Evolutionary conservation across 2,329 filamentous ascomycete genomes (phyloP), one percentile per base, ranked within the genome.

Genomic region (Alternaria gansuensis): DNA sequence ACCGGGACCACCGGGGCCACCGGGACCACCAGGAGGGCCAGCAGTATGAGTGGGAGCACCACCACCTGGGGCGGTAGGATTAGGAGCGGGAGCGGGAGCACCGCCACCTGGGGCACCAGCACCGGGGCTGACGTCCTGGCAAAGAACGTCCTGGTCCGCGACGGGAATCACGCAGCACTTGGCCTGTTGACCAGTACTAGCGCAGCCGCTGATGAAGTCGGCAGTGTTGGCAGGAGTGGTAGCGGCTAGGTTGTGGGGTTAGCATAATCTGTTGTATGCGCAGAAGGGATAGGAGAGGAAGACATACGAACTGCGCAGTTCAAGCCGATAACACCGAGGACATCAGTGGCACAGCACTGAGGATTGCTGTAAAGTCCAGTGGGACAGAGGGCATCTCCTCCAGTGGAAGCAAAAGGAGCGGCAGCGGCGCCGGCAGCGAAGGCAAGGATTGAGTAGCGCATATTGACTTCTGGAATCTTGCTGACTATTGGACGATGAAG

Each of bases 341-440:
- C 34, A 17, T 62, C 56, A 37, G 56, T 59, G 43, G 56, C 56
- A 28, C 59, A 62, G 56, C 59, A 62, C 29, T 59, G 59, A 24
- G 56, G 51, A 37, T 50, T 59, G 34, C 48, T 56, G 43, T 50
- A 62, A 3, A 59, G 29, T 8, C 36, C 51, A 33, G 11, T 11
- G 9, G 59, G 51, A 33, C 59, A 62, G 37, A 62, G 41, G n/a
- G 11, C 14, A n/a, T 40, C 9, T 21, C 21, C 17, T 39, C 26
- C 24, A 11, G 29, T 39, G 24, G 41, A 17, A 33, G 43, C 28
- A 21, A 53, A 28, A 17, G 56, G 45, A 50, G 57, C 59, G 17
- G 51, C 56, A 26, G 44, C 34, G 28, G 52, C 59, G 21, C 44
- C 24, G 37, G 45, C 29, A 33, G 57, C 34, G 28, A 54, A 49